These are phyloP conservation scores for Aureoboletus auriporus DNA, from an alignment of 768 basidiomycete genomes.

Conservation along the genomic window DNA sequence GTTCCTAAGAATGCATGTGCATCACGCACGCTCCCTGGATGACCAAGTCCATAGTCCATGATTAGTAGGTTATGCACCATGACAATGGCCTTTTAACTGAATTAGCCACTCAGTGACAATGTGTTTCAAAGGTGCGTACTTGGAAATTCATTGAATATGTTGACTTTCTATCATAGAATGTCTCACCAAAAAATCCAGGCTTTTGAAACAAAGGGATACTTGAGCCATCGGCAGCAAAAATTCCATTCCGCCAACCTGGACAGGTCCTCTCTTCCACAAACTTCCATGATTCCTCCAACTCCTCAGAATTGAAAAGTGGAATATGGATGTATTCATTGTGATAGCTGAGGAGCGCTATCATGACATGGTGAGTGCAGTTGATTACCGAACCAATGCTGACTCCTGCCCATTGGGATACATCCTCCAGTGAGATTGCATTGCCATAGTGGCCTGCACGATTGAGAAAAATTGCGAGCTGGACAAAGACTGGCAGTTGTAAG, in stretches of 20 bases:
- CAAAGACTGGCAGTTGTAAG: slow-evolving; percentile 21
- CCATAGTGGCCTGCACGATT: slow-evolving; percentile 25
- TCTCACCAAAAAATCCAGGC: background rate
- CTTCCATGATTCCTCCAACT: too few species aligned
- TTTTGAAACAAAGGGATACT: background rate
- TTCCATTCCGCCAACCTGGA: background rate
- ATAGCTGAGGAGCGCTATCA: background rate
- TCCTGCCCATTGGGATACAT: slow-evolving; percentile 9
- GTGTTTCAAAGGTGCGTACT: too few species aligned
- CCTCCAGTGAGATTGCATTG: slow-evolving; percentile 11
- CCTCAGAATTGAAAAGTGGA: background rate
- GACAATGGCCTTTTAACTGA: background rate
- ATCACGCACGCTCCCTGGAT: background rate
- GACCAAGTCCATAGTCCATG: background rate
- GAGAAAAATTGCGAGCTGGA: slow-evolving; percentile 30
- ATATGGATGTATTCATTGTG: slow-evolving; percentile 1
- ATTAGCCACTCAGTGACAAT: too few species aligned
- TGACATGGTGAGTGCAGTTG: slow-evolving; percentile 4
- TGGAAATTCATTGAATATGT: background rate
- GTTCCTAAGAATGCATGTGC: background rate
- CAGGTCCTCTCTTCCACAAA: background rate
- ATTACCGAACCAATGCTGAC: background rate
- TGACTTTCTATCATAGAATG: background rate
- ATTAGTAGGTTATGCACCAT: background rate
- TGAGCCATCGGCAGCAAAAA: background rate